Conservation (phyloP, 1,284 basidiomycete species). For the Trichosporon asahii region DNA sequence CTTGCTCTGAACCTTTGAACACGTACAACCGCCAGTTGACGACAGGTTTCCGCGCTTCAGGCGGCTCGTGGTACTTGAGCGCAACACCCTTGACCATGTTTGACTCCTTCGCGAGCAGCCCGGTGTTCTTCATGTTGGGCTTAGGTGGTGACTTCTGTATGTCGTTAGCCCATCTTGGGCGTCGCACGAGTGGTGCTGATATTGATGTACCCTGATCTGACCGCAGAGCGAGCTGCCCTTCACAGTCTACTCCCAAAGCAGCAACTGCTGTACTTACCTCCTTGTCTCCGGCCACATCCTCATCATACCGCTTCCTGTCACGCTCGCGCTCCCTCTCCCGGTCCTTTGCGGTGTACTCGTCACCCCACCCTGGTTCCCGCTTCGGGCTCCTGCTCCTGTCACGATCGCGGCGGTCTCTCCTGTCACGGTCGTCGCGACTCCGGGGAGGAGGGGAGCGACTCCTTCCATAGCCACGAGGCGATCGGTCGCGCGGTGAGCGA, state of each 20-base stretch:
- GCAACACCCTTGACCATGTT: slow-evolving; percentile 84
- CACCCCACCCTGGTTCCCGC: slow-evolving; percentile 5
- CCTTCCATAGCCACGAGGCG: slow-evolving; percentile 9
- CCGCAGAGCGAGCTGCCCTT: too few species aligned
- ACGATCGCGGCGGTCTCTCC: slow-evolving; percentile 10
- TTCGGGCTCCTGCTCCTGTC: slow-evolving; percentile 17
- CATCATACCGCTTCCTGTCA: slow-evolving; percentile 44
- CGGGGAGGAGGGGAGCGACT: slow-evolving; percentile 17
- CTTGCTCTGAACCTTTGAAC: slow-evolving; percentile 90
- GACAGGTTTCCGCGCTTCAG: slow-evolving; percentile 88
- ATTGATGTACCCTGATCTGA: not conserved
- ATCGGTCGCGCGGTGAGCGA: slow-evolving; percentile 20
- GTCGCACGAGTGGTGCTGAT: not conserved
- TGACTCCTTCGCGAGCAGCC: slow-evolving; percentile 89
- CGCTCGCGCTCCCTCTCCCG: slow-evolving; percentile 41
- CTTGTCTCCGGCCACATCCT: slow-evolving; percentile 25
- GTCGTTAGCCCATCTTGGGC: not conserved
- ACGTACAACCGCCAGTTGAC: slow-evolving; percentile 93
- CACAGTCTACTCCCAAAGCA: not conserved
- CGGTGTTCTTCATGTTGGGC: slow-evolving; percentile 84
- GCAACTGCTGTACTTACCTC: slow-evolving; percentile 13
- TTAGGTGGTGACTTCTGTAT: slow-evolving; percentile 44
- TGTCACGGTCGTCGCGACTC: slow-evolving; percentile 12
- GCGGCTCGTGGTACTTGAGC: slow-evolving; percentile 97
- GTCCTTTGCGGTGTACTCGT: slow-evolving; percentile 25